Base-by-base conservation (phyloP, 495 filamentous ascomycete genomes). In the Umbilicaria muhlenbergii region DNA sequence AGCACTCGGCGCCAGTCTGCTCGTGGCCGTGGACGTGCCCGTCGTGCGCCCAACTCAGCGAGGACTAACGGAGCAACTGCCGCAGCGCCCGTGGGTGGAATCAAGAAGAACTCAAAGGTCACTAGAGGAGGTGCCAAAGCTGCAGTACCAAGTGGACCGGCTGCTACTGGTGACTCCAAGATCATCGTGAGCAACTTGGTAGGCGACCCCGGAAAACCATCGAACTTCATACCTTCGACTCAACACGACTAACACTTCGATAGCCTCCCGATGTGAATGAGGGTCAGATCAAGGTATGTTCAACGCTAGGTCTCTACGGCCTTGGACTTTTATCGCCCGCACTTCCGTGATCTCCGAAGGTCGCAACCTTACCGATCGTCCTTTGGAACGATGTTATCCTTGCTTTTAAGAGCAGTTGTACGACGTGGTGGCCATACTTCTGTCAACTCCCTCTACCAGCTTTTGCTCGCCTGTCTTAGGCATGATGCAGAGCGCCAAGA, bases 271-370 rank as follows among this genome's bases (percentile, higher is more conserved):
- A 98, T 80, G 86, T 98, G 63, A 81, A 74, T 68, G 91, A 95
- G 70, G 66, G 58, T 63, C 83, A 86, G 77, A 87, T 98, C 70
- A 95, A 96, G 92, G 91, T 98, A 98, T 87, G 91, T 96, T 85
- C 77, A 81, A 65, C 60, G 62, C 70, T 59, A 73, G 71, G 66
- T 64, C 65, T 59, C 56, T 63, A 60, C 36, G 32, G 24, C 65
- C 60, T 69, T 72, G 61, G 70, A 64, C 63, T 66, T 66, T 60
- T 58, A 62, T 69, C 67, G 72, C 64, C 66, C 59, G 65, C 53
- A 62, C 54, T 67, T 55, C 66, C 59, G 58, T 65, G 55, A 62
- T 56, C 51, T 56, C 59, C 55, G 68, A 62, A 58, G 53, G 14
- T 43, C 51, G 45, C 49, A 41, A 43, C 43, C 37, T 14, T 48